Percentiles rank a stretch among this genome's conserved stretches.
Conservation (phyloP, 257 asterid genomes). For the Solanum pimpinellifolium region DNA sequence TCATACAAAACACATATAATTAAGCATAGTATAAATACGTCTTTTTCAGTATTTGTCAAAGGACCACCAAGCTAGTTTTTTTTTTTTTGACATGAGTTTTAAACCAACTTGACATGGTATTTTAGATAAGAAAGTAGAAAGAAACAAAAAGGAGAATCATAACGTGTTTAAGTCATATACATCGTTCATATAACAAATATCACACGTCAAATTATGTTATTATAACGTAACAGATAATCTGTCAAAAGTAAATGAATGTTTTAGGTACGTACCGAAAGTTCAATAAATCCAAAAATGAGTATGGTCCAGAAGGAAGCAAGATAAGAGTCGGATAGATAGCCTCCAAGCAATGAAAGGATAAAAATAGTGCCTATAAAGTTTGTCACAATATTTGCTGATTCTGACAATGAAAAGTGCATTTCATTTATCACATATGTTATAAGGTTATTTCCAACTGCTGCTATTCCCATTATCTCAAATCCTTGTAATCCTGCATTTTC, state of each 20-base stretch:
- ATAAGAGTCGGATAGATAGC: conserved; percentile 83
- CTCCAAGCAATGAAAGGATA: conserved; percentile 73
- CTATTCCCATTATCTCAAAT: conserved; percentile 94
- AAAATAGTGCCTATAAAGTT: conserved; percentile 83
- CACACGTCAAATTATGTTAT: background rate
- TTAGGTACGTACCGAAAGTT: conserved; percentile 51
- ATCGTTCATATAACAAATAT: too few species aligned
- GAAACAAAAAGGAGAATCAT: background rate
- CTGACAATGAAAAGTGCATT: conserved; percentile 83
- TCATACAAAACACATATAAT: background rate
- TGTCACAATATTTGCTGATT: conserved; percentile 80
- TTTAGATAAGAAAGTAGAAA: background rate
- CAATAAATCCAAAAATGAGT: conserved; percentile 75
- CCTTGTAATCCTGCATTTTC: conserved; percentile 66
- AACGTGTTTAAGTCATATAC: background rate
- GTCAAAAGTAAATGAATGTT: too few species aligned
- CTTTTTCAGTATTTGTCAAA: background rate
- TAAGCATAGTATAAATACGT: background rate
- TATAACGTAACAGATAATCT: background rate
- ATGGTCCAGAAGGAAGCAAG: conserved; percentile 95
- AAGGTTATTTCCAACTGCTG: conserved; percentile 91
- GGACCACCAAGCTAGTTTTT: background rate
- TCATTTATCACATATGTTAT: conserved; percentile 81
- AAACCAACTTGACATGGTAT: background rate
- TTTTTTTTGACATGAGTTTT: background rate